Percentiles rank a stretch among this genome's conserved stretches.
Evolutionary conservation across 108 stramenopile genomes (phyloP).

Genomic region (Skeletonema grethae): DNA sequence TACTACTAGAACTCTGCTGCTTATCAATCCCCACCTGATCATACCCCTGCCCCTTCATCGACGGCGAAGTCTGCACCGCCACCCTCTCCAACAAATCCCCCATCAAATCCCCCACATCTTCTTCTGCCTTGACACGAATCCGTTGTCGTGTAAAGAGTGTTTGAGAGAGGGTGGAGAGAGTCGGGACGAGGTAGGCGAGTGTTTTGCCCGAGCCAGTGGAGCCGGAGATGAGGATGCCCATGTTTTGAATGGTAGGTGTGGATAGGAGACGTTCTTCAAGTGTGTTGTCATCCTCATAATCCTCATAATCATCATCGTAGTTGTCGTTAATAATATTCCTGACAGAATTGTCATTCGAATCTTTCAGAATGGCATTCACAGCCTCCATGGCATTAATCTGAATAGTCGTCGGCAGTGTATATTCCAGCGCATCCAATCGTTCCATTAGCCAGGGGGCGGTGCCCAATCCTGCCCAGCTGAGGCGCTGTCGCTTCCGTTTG

Average conservation of each 20-base stretch:
- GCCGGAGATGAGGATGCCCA: conserved; percentile 74
- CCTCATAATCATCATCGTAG: too few relatives aligned
- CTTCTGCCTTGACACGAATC: conserved; percentile 77
- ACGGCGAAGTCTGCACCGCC: conserved; percentile 69
- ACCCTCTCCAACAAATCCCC: conserved; percentile 74
- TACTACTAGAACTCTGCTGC: conserved; percentile 35
- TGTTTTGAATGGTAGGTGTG: conserved; percentile 28
- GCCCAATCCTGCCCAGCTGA: conserved; percentile 81
- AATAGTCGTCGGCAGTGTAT: conserved; percentile 82
- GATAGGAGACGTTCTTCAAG: conserved; percentile 61
- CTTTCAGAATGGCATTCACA: conserved; percentile 65
- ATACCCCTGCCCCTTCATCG: conserved; percentile 56
- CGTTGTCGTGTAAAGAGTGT: conserved; percentile 76
- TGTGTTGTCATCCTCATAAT: conserved; percentile 38
- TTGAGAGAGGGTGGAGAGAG: conserved; percentile 74
- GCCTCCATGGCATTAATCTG: conserved; percentile 88
- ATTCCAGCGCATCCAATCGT: conserved; percentile 73
- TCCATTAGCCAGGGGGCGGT: conserved; percentile 84
- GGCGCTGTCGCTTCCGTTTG: conserved; percentile 34
- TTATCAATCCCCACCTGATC: conserved; percentile 46
- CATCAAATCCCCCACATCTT: conserved; percentile 72
- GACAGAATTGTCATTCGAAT: conserved; percentile 1
- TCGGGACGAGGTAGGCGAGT: conserved; percentile 75
- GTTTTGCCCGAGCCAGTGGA: conserved; percentile 73
- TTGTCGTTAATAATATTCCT: neutral